Conservation (phyloP, 106 monocot genomes). For the Agapanthus africanus region DNA sequence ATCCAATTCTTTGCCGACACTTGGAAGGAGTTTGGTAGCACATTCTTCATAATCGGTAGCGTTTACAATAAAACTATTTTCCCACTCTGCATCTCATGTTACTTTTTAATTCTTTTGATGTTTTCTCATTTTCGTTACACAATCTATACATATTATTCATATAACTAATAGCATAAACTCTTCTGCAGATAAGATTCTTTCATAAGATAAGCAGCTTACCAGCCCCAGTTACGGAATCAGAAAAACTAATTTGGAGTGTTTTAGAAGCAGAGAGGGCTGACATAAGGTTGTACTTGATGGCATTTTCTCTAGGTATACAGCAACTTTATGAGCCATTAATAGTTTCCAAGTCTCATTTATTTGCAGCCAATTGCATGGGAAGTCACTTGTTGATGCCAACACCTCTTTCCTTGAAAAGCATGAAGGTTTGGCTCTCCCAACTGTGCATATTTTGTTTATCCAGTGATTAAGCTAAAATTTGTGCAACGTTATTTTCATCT, state of each 20-base stretch:
- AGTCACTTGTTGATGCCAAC: constrained; percentile 76
- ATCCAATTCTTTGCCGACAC: background rate
- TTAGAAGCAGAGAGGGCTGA: constrained; percentile 64
- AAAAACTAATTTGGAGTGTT: constrained; percentile 79
- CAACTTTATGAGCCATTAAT: background rate
- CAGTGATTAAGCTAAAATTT: background rate
- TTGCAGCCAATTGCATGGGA: constrained; percentile 74
- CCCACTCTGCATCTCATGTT: background rate
- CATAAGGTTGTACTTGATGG: constrained; percentile 46
- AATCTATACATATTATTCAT: background rate
- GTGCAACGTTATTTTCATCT: background rate
- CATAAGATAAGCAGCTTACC: constrained; percentile 54
- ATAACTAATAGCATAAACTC: background rate
- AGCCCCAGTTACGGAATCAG: constrained; percentile 60
- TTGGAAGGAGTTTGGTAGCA: background rate
- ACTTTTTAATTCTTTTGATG: background rate
- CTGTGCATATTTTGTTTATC: background rate
- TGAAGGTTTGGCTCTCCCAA: constrained; percentile 39
- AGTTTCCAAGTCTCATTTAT: background rate
- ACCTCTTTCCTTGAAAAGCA: constrained; percentile 63
- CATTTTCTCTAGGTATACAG: background rate
- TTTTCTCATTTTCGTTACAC: background rate
- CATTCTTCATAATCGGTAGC: background rate
- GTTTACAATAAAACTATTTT: background rate
- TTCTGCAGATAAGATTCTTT: constrained; percentile 73